Base-by-base conservation (phyloP, 1,284 basidiomycete species). In the Jaminaea rosea region DNA sequence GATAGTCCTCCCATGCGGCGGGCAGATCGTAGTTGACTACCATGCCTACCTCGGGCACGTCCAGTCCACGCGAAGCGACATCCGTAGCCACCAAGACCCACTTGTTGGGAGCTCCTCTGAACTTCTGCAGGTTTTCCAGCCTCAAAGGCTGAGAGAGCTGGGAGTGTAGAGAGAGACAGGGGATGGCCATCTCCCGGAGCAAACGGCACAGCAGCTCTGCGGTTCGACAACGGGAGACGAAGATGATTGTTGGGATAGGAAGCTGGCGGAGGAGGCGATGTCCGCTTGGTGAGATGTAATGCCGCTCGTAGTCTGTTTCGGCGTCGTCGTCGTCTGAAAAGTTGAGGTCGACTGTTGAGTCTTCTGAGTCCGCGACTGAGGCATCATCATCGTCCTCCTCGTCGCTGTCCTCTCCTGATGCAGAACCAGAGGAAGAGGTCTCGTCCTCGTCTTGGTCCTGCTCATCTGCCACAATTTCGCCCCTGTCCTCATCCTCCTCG, bases 1-100 rank as follows among this genome's bases (percentile, higher is more conserved):
- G 75, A 59, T 82, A 82, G 63, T 82, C 81, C 57, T 81, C 79
- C 24, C 77, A 75, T 0, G 77, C 76, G 80, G 66, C 21, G 47
- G 94, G 86, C 63, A 98, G 75, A 74, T 99, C 94, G 90, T 91
- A 99, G 66, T 99, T 98, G 47, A 99, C 81, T 26, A 99, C 79
- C 41, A 98, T 85, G 2, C 91, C 90, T 29, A 97, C 85, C 49
- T 92, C 83, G 10, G 72, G 72, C 13, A 75, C 63, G 50, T 75
- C 73, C 46, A 75, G 58, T 24, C 73, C 73, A 15, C 73, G 62
- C 15, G 69, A 71, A 26, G 71, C 73, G 5, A 75, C 63, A 48
- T 75, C 73, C 19, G 73, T 75, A 19, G 72, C 63, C 5, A 75
- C 58, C 21, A 75, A 59, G 3, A 75, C 54, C 4, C 64, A 65